Evolutionary conservation across 495 filamentous ascomycete species (phyloP).

Genomic region (Neurospora sp.): DNA sequence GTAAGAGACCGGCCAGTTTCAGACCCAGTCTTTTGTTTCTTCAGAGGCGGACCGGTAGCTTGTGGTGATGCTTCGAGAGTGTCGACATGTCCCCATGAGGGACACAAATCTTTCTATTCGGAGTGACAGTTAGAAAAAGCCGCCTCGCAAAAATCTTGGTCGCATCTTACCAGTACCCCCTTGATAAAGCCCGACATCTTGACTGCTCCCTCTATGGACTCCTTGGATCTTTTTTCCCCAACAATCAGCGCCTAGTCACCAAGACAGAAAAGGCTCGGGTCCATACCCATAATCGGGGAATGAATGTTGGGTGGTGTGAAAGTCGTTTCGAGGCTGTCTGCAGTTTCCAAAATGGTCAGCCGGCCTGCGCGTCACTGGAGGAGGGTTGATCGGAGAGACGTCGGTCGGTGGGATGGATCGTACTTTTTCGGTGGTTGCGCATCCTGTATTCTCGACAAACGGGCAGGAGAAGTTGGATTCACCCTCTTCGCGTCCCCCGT

Average conservation of each 20-base stretch:
- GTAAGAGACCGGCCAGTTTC: background rate
- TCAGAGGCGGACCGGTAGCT: slow-evolving; percentile 1
- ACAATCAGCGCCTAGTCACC: slow-evolving; percentile 5
- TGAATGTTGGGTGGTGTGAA: slow-evolving; percentile 13
- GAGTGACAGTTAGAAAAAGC: background rate
- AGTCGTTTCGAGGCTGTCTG: slow-evolving; percentile 7
- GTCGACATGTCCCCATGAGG: too few species aligned
- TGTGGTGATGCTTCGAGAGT: slow-evolving; percentile 1
- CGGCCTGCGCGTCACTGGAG: background rate
- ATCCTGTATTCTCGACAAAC: slow-evolving; percentile 6
- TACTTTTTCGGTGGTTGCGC: slow-evolving; percentile 11
- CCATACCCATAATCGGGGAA: slow-evolving; percentile 25
- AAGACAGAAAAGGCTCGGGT: background rate
- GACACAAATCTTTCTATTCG: too few species aligned
- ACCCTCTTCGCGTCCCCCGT: background rate
- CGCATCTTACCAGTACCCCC: too few species aligned
- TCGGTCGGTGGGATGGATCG: background rate
- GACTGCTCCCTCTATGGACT: slow-evolving; percentile 13
- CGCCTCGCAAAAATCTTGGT: background rate
- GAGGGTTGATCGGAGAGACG: background rate
- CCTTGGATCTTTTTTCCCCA: background rate
- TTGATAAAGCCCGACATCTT: too few species aligned
- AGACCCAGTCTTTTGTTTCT: slow-evolving; percentile 19
- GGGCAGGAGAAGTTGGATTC: background rate
- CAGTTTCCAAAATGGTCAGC: background rate